Conservation (phyloP, 331 rosid genomes). For the Pyrus hybrid region DNA sequence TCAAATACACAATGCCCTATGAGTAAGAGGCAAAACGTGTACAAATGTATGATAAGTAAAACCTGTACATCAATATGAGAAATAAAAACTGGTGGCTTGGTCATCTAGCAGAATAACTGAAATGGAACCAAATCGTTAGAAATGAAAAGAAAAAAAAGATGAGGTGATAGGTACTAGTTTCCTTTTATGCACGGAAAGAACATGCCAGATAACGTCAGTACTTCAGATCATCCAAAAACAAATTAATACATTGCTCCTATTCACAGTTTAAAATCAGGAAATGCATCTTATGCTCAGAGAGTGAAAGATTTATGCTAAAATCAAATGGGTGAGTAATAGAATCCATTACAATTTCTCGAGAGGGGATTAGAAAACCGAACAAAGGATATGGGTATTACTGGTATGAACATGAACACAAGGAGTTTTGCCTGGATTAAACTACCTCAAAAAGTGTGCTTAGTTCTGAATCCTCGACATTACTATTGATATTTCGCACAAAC, state of each 20-base stretch:
- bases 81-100: background rate
- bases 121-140: background rate
- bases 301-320: no score
- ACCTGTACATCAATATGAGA: background rate
- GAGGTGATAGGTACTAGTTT: background rate
- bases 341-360: no score
- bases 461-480: constrained; percentile 89
- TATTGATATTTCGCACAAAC: constrained; percentile 86
- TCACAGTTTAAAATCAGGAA: no score
- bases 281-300: background rate
- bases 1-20: background rate
- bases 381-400: constrained; percentile 2
- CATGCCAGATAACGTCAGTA: background rate
- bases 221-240: background rate
- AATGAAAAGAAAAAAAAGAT: background rate
- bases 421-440: constrained; percentile 10
- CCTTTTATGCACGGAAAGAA: background rate
- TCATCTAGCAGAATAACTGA: background rate
- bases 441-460: constrained; percentile 77
- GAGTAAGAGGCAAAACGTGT: background rate
- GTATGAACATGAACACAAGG: background rate
- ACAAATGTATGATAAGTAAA: background rate
- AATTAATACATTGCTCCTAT: background rate
- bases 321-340: no score
- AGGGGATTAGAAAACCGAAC: background rate